A percentile compares a stretch with the other conserved stretches of the same genome.
Evolutionary conservation across 208 protist species (phyloP).

Genomic region (Crithidia fasciculata): DNA sequence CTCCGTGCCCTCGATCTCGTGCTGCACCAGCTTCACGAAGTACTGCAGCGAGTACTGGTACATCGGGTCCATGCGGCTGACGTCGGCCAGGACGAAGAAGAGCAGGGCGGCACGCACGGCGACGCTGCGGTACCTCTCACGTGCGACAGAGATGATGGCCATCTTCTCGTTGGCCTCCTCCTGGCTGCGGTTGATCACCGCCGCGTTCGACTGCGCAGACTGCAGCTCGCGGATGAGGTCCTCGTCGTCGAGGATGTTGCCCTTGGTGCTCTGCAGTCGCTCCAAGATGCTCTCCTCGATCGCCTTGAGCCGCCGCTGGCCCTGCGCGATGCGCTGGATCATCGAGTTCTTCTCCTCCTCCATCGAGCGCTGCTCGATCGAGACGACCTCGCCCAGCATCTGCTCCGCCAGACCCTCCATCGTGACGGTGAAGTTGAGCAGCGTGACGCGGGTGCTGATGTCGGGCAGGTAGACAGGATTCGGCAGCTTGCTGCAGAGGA

Average conservation of each 20-base stretch:
- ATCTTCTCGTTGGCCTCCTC: slow-evolving; percentile 93
- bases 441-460: slow-evolving; percentile 94
- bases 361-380: slow-evolving; percentile 92
- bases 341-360: slow-evolving; percentile 96
- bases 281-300: slow-evolving; percentile 95
- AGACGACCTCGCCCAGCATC: slow-evolving; percentile 94
- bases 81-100: slow-evolving; percentile 95
- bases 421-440: slow-evolving; percentile 99
- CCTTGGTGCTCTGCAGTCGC: slow-evolving; percentile 86
- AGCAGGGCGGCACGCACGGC: slow-evolving; percentile 92
- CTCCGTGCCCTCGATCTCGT: slow-evolving; percentile 80
- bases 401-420: slow-evolving; percentile 95
- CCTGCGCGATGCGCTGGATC: slow-evolving; percentile 90
- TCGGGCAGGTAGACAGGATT: slow-evolving; percentile 97
- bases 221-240: slow-evolving; percentile 94
- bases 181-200: slow-evolving; percentile 88
- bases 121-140: slow-evolving; percentile 90
- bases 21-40: slow-evolving; percentile 95
- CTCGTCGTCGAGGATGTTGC: slow-evolving; percentile 96
- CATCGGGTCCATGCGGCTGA: slow-evolving; percentile 97
- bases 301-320: slow-evolving; percentile 91
- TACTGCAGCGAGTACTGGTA: slow-evolving; percentile 99
- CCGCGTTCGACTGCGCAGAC: slow-evolving; percentile 91
- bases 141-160: slow-evolving; percentile 89
- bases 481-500: slow-evolving; percentile 95